Percentiles rank a stretch among this genome's conserved stretches.
Conservation (phyloP, 768 basidiomycete species). For the Tylopilus subfusipes region DNA sequence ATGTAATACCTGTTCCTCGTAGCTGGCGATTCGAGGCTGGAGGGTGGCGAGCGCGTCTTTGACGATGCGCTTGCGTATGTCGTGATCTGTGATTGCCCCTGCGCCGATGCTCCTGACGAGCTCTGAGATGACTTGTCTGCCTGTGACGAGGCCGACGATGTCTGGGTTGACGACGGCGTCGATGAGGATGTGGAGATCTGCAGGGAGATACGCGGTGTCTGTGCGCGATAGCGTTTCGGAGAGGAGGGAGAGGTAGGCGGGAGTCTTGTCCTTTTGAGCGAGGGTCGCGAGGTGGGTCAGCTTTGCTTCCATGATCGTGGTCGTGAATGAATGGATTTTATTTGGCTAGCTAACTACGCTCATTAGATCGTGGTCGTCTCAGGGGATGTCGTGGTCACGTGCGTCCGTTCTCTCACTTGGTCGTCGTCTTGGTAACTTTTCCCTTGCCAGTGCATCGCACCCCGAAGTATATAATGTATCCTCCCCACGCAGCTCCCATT, state of each 20-base stretch:
- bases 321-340: no score
- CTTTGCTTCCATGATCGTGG: conserved; percentile 52
- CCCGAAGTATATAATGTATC: no score
- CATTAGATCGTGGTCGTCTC: background rate
- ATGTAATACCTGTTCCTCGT: conserved; percentile 89
- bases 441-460: no score
- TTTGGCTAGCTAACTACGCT: no score
- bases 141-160: conserved; percentile 78
- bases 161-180: conserved; percentile 83
- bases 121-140: conserved; percentile 82
- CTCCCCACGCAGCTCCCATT: conserved; percentile 9
- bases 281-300: conserved; percentile 60
- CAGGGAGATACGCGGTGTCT: conserved; percentile 41
- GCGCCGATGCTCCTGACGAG: conserved; percentile 68
- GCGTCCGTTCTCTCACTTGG: background rate
- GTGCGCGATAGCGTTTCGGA: conserved; percentile 57
- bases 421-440: conserved; percentile 27
- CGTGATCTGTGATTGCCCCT: conserved; percentile 49
- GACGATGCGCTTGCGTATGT: conserved; percentile 67
- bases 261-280: conserved; percentile 81
- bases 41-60: conserved; percentile 68
- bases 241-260: conserved; percentile 68
- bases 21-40: conserved; percentile 81
- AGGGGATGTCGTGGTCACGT: background rate
- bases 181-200: conserved; percentile 68